Evolutionary conservation across 495 filamentous ascomycete genomes (phyloP), one percentile per base, ranked within the genome.

Genomic region (Bacidia gigantensis): DNA sequence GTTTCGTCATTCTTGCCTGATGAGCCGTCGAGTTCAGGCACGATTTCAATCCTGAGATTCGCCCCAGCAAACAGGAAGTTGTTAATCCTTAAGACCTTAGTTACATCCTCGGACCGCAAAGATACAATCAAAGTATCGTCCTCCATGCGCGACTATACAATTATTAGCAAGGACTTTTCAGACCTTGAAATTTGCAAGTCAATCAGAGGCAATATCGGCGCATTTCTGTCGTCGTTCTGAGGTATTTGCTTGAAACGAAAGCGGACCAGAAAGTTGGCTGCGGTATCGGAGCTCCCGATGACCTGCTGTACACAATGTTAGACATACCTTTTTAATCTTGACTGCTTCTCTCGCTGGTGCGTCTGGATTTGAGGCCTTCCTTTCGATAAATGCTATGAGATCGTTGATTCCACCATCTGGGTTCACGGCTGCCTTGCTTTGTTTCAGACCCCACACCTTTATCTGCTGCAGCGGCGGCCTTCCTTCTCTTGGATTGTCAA

Each of bases 321-420:
- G 66, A 81, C 80, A 78, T 87, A 95, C 88, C 82, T 89, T 89
- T 72, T 77, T 82, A 53, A 94, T 82, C 62, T 71, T 85, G 54
- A 86, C 70, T 56, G 68, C 69, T 55, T 68, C 64, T 67, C 67
- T 69, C 65, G 65, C 71, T 72, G 67, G 75, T 64, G 65, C 67
- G 54, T 72, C 71, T 65, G 58, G 41, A 32, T 61, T 25, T 52
- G 71, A 73, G 53, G 80, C 75, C 68, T 90, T 92, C 62, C 83
- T 77, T 70, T 96, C 88, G 52, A 96, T 73, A 67, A 90, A 97
- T 46, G 69, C 71, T 44, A 89, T 65, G 26, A 94, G 73, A 49
- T 76, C 75, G 56, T 79, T 76, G 26, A 85, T 66, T 46, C 86
- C 86, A 14, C 84, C 84, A 51, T 87, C 87, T 21, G 70, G 63